Evolutionary conservation across 768 basidiomycete genomes (phyloP), one percentile per base, ranked within the genome.

Genomic region (Amanita brunnescens): DNA sequence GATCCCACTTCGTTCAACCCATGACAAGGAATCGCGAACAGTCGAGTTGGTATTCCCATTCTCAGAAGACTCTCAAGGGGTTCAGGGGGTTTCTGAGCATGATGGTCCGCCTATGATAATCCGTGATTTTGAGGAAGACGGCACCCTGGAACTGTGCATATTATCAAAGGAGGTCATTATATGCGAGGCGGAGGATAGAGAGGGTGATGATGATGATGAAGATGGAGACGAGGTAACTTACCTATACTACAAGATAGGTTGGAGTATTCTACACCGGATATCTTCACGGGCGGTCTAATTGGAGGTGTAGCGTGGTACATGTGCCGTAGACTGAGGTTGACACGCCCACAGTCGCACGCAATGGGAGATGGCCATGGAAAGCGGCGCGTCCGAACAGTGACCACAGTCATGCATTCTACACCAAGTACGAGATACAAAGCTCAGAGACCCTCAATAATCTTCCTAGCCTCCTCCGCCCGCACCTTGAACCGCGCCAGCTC

Each of bases 241-340:
- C 57, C 70, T 74, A 12, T 79, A 86, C 62, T 90, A 83, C 65
- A 71, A 66, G 47, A 88, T 92, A n/a, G 81, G 80, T 18, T 92
- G 88, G 90, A 58, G 66, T 32, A 62, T 58, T 59, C 57, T 43
- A 3, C 37, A 18, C 6, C 16, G 18, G 18, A 37, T n/a, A n/a
- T n/a, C n/a, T n/a, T n/a, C n/a, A n/a, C n/a, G n/a, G n/a, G n/a
- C n/a, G n/a, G n/a, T n/a, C n/a, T n/a, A n/a, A n/a, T n/a, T n/a
- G n/a, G n/a, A n/a, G n/a, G n/a, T n/a, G n/a, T n/a, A n/a, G n/a
- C n/a, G n/a, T n/a, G n/a, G n/a, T n/a, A n/a, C n/a, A n/a, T n/a
- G n/a, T n/a, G n/a, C n/a, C n/a, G n/a, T n/a, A n/a, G n/a, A n/a
- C n/a, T n/a, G n/a, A n/a, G n/a, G n/a, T n/a, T n/a, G n/a, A n/a